Conservation (phyloP, 257 asterid species). For the Asclepias syriaca region DNA sequence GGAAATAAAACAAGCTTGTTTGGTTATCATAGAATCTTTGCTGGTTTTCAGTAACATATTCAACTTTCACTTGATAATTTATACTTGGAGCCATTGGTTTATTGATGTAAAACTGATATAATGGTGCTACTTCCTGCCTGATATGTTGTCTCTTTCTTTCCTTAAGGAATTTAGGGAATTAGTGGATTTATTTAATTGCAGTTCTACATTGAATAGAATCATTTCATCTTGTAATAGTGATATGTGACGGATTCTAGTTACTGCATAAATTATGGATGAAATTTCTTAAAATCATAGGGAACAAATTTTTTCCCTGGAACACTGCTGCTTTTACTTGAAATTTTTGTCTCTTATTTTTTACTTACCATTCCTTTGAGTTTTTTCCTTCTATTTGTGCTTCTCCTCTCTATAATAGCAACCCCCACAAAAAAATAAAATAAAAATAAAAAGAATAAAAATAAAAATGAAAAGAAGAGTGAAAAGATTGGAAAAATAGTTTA, state of each 20-base stretch:
- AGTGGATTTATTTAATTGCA: neutral
- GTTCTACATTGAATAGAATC: neutral
- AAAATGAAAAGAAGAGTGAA: neutral
- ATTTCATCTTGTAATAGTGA: neutral
- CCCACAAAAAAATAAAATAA: neutral
- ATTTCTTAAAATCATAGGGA: neutral
- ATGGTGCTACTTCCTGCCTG: neutral
- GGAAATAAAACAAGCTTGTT: neutral
- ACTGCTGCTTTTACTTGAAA: neutral
- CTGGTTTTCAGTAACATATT: neutral
- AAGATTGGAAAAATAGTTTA: neutral
- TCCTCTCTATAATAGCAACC: neutral
- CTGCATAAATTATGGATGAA: neutral
- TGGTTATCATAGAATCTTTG: no score
- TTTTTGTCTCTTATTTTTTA: neutral
- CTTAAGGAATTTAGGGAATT: neutral
- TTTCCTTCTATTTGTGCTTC: neutral
- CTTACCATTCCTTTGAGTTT: neutral
- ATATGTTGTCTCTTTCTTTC: neutral
- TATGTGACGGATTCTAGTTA: neutral
- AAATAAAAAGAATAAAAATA: neutral
- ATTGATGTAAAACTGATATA: neutral
- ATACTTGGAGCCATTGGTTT: neutral
- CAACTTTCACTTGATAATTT: neutral
- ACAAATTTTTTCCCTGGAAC: neutral